Conservation (phyloP, 257 asterid genomes). For the Paulownia fortunei region DNA sequence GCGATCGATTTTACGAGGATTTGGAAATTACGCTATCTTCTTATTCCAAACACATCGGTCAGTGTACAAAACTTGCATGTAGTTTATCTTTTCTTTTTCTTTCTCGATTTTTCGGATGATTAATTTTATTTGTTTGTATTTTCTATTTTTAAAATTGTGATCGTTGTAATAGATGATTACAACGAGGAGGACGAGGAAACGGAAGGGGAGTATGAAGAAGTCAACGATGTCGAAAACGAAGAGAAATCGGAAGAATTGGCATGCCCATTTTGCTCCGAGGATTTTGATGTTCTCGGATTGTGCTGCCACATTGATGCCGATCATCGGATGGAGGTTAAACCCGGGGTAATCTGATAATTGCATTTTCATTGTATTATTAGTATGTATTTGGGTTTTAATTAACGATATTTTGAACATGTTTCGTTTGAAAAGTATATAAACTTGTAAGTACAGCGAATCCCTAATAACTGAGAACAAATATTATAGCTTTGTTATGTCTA, state of each 20-base stretch:
- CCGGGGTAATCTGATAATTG: conserved; percentile 46
- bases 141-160: conserved; percentile 2
- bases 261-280: conserved; percentile 71
- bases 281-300: conserved; percentile 65
- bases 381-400: not conserved
- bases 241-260: conserved; percentile 55
- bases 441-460: not conserved
- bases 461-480: not conserved
- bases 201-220: conserved; percentile 48
- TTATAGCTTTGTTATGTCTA: not conserved
- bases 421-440: not conserved
- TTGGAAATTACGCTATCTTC: conserved; percentile 25
- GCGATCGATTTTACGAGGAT: conserved; percentile 34
- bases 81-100: not conserved
- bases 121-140: not conserved
- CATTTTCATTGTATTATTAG: not conserved
- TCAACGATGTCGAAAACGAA: conserved; percentile 30
- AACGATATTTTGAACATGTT: not conserved
- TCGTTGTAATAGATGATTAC: conserved; percentile 34
- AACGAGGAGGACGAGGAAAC: conserved; percentile 43
- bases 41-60: conserved; percentile 24
- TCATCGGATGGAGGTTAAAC: conserved; percentile 64
- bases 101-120: not conserved
- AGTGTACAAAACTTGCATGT: not conserved
- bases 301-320: conserved; percentile 73